Base-by-base conservation (phyloP, 305 asterid species). In the Salvia sclarea region DNA sequence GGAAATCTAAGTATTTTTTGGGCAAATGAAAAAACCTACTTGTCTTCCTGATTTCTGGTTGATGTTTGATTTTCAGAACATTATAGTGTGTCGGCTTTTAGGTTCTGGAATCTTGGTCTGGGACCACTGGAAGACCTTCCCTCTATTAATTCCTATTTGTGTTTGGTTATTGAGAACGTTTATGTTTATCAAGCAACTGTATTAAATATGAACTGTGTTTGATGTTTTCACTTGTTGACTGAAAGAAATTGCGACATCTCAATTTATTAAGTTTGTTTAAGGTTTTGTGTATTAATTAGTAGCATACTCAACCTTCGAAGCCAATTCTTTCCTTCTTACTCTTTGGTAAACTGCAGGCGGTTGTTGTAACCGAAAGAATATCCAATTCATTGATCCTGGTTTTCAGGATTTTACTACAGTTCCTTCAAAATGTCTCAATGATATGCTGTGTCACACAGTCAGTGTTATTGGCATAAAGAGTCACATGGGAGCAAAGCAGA, bases 51-150 rank as follows among this genome's bases (percentile, higher is more conserved):
- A 33, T 64, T 16, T 30, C 35, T 30, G 25, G 37, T 9, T 33
- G 61, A 53, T 45, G 35, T 45, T 69, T 69, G 53, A 11, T 33
- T 60, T 25, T 33, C 47, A 12, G n/a, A 35, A 44, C 33, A 17
- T n/a, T 56, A n/a, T 53, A 52, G 16, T 11, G 17, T 13, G 5
- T 55, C 22, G 55, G 37, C 57, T 41, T 43, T 28, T 54, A 57
- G 25, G 47, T 33, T 45, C 52, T 16, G 21, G 18, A 45, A 45
- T 14, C 52, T 6, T 45, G 11, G 17, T 43, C 40, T 22, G 21
- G 35, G 58, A 22, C 9, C 8, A 14, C 22, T 16, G 11, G 6
- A 6, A 45, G 21, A 44, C 11, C 22, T 45, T 14, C n/a, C 30
- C 55, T 18, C 22, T 48, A 48, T 8, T 8, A 17, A 48, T 48